These are phyloP conservation scores for Phytophthora europaea DNA, from an alignment of 352 stramenopile species.

Conservation along the genomic window DNA sequence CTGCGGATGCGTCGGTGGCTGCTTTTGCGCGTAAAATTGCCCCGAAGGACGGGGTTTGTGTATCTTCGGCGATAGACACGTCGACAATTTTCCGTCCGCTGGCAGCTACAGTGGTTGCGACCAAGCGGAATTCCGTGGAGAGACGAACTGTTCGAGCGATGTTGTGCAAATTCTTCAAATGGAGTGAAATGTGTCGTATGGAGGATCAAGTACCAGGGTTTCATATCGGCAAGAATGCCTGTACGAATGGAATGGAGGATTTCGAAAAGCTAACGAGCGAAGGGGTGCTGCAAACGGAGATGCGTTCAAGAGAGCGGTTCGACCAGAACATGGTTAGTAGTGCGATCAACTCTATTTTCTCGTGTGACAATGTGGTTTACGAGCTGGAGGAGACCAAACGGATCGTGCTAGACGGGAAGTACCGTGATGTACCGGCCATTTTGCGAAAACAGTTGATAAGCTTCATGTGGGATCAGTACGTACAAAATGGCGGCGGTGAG, in stretches of 20 bases:
- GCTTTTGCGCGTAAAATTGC: conserved; percentile 4
- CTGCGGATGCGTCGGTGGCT: conserved; percentile 3
- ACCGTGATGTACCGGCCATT: conserved; percentile 10
- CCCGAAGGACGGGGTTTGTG: background rate
- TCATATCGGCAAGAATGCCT: background rate
- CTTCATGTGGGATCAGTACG: conserved; percentile 2
- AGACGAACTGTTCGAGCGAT: conserved; percentile 4
- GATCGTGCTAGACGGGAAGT: conserved; percentile 7
- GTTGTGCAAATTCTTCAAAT: conserved; percentile 13
- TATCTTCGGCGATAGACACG: background rate
- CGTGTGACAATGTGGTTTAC: conserved; percentile 8
- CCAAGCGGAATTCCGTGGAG: background rate
- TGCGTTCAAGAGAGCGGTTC: conserved; percentile 2
- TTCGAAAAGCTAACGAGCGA: conserved; percentile 8
- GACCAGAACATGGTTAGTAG: conserved; percentile 1
- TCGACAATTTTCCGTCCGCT: background rate
- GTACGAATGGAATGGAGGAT: background rate
- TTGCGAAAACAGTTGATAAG: background rate
- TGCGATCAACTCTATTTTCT: conserved; percentile 16
- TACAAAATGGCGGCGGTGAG: background rate
- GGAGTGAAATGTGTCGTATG: conserved; percentile 13
- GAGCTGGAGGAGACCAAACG: conserved; percentile 1
- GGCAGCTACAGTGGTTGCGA: background rate
- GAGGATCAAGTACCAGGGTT: conserved; percentile 7
- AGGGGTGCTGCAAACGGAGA: conserved; percentile 1